Base-by-base conservation (phyloP, 2,329 filamentous ascomycete species). In the Xylariales sp. region DNA sequence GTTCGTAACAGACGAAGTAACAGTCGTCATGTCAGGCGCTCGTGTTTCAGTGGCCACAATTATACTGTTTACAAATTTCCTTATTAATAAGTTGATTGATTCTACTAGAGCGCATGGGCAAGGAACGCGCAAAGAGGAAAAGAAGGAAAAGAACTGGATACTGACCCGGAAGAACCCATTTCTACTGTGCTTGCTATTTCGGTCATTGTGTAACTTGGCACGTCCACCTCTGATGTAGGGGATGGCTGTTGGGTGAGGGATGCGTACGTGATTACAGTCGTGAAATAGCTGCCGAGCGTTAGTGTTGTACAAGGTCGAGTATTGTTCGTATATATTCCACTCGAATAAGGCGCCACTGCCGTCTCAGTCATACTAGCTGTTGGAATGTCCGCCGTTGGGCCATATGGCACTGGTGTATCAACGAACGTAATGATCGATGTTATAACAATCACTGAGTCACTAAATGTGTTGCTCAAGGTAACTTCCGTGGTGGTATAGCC, bases 201-300 rank as follows among this genome's bases (percentile, higher is more conserved):
- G 56, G 71, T 77, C 71, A 73, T 75, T 34, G 71, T 67, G 49
- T 76, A 77, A 60, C 73, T 77, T 10, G 75, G 72, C 36, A 75
- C 73, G 36, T 75, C 73, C 6, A 41, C 30, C 28, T 32, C 62
- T n/a, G 70, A 62, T 8, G 64, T 10, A 12, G 73, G 64, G 1
- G 70, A 70, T 5, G 67, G 49, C 4, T 59, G 36, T 30, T 62
- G 67, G 3, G 73, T 75, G 18, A 74, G 68, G 0, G 74, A 72
- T 7, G 68, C 72, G 36, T 76, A 76, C 32, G 71, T 71, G 39
- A 76, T 75, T 9, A 71, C 63, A 18, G 73, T 76, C 39, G 74
- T 76, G 64, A 73, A 76, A 49, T 76, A 69, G 14, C 62, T 74
- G 45, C 75, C 75, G 9, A 76, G 72, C 1, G 73, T 75, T 36